phyloP scores from a whole-genome alignment of 1,284 basidiomycete species.

The Melampsora larici-populina region DNA sequence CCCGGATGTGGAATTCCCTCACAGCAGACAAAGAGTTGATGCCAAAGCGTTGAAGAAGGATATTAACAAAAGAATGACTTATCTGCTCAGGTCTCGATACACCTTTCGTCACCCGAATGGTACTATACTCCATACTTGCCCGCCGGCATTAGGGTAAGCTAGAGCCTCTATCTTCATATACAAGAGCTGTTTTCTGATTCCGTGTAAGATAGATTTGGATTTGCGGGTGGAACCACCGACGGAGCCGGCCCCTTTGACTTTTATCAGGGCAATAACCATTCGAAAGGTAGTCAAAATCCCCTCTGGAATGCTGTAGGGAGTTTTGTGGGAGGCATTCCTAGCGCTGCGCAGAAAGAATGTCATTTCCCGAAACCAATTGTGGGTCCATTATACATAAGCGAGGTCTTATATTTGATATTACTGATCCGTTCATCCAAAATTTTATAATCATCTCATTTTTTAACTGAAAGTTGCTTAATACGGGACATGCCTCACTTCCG shows the following conservation, averaged over 20 bases:
- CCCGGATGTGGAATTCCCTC: slow-evolving; percentile 53
- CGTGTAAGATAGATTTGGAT: slow-evolving; percentile 61
- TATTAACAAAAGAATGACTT: slow-evolving; percentile 64
- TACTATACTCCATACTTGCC: slow-evolving; percentile 64
- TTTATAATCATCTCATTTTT: not conserved
- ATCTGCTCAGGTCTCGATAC: not conserved
- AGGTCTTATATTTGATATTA: too few relatives aligned
- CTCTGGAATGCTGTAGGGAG: slow-evolving; percentile 70
- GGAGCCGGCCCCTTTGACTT: slow-evolving; percentile 79
- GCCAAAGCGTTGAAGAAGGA: slow-evolving; percentile 59
- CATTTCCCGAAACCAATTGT: slow-evolving; percentile 77
- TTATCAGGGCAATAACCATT: slow-evolving; percentile 69
- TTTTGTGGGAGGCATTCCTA: slow-evolving; percentile 65
- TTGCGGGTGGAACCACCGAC: slow-evolving; percentile 75
- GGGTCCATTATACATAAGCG: slow-evolving; percentile 54
- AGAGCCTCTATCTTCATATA: slow-evolving; percentile 8
- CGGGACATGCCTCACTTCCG: slow-evolving; percentile 56
- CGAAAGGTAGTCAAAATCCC: slow-evolving; percentile 62
- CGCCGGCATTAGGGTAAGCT: slow-evolving; percentile 68
- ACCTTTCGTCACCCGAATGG: slow-evolving; percentile 1
- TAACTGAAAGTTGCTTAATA: slow-evolving; percentile 45
- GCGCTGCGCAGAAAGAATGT: slow-evolving; percentile 65
- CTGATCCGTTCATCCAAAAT: not conserved
- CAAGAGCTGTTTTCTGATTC: slow-evolving; percentile 40
- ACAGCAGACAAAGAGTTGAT: slow-evolving; percentile 60